Percentiles rank a stretch among this genome's conserved stretches.
Conservation (phyloP, 2,329 filamentous ascomycete genomes). For the Ophiocordyceps camponoti-saundersi region DNA sequence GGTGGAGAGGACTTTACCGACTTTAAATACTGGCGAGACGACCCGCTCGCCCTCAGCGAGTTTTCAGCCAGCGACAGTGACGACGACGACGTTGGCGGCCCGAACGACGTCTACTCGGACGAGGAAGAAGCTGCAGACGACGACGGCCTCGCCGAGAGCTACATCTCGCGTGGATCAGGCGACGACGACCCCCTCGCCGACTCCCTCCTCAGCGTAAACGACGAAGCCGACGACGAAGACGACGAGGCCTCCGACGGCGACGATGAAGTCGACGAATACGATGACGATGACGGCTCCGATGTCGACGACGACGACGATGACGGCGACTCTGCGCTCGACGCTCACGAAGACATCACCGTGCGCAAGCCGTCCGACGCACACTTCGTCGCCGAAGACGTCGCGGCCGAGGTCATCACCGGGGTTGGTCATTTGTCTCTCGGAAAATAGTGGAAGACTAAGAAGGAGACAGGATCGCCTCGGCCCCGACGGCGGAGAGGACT, state of each 20-base stretch:
- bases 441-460: slow-evolving; percentile 17
- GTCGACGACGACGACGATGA: slow-evolving; percentile 12
- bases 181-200: slow-evolving; percentile 19
- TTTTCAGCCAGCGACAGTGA: slow-evolving; percentile 69
- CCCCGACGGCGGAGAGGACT: too few species aligned
- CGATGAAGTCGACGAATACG: slow-evolving; percentile 19
- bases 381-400: slow-evolving; percentile 24
- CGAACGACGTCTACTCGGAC: slow-evolving; percentile 28
- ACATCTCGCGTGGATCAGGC: slow-evolving; percentile 33
- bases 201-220: slow-evolving; percentile 23
- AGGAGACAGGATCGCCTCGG: neutral
- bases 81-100: slow-evolving; percentile 32
- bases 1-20: slow-evolving; percentile 93
- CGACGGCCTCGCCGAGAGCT: slow-evolving; percentile 34
- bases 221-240: slow-evolving; percentile 21
- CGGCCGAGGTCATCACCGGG: slow-evolving; percentile 42
- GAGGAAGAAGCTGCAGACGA: slow-evolving; percentile 22
- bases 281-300: slow-evolving; percentile 20
- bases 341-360: neutral
- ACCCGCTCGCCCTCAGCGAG: slow-evolving; percentile 67
- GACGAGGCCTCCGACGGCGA: slow-evolving; percentile 23
- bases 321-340: slow-evolving; percentile 1
- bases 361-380: slow-evolving; percentile 4
- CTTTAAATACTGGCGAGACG: slow-evolving; percentile 90
- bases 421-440: slow-evolving; percentile 34